Evolutionary conservation across 768 basidiomycete species (phyloP).

Genomic region (Kwoniella shandongensis): DNA sequence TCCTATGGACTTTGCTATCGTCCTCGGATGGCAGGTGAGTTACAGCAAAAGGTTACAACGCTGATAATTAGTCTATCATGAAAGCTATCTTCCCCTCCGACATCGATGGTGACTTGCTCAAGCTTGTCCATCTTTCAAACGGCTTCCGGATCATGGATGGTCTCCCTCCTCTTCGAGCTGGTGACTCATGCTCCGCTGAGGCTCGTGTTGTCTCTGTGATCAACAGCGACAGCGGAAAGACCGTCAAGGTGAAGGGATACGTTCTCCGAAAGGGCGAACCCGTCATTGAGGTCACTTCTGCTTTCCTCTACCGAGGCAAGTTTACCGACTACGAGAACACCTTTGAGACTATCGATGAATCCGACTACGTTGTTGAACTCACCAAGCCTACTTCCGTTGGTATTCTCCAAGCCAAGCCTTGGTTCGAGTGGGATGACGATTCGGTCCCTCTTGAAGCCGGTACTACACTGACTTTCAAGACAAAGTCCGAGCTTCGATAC

Average conservation of each 20-base stretch:
- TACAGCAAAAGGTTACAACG: background rate
- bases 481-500: slow-evolving; percentile 82
- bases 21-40: slow-evolving; percentile 94
- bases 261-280: slow-evolving; percentile 74
- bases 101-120: slow-evolving; percentile 91
- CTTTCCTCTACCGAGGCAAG: slow-evolving; percentile 94
- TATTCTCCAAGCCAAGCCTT: slow-evolving; percentile 91
- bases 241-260: slow-evolving; percentile 62
- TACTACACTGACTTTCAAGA: slow-evolving; percentile 82
- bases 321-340: slow-evolving; percentile 95
- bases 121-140: slow-evolving; percentile 95
- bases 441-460: slow-evolving; percentile 73
- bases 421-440: slow-evolving; percentile 94
- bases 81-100: slow-evolving; percentile 89
- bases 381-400: slow-evolving; percentile 77
- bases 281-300: slow-evolving; percentile 88
- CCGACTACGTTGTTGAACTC: slow-evolving; percentile 78
- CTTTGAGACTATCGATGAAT: slow-evolving; percentile 87
- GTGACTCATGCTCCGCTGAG: slow-evolving; percentile 85
- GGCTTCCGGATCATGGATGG: slow-evolving; percentile 87
- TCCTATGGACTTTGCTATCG: slow-evolving; percentile 99
- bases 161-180: slow-evolving; percentile 71
- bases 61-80: slow-evolving; percentile 80
- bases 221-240: slow-evolving; percentile 89
- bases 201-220: slow-evolving; percentile 84